A percentile compares a stretch with the other conserved stretches of the same genome.
phyloP scores from a whole-genome alignment of 768 basidiomycete genomes.

The Mycena maculata region DNA sequence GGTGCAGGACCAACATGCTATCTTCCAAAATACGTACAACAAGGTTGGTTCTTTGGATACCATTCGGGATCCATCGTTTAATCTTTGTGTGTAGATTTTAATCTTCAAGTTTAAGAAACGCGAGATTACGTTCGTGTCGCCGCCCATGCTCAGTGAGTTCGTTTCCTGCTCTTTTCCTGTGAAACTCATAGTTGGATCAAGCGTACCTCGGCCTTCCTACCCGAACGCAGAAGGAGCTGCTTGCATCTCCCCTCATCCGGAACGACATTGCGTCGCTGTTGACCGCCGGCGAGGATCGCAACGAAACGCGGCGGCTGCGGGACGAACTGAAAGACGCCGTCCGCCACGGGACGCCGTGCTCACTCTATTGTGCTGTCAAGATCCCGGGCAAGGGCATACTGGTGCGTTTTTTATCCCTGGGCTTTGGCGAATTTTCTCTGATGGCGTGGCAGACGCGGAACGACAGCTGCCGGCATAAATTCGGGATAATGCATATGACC shows the following conservation, averaged over 20 bases:
- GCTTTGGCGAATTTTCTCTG: neutral
- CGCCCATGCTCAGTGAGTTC: conserved; percentile 30
- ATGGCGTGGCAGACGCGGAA: conserved; percentile 10
- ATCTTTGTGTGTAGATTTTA: conserved; percentile 10
- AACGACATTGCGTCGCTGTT: conserved; percentile 24
- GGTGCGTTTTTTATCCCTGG: conserved; percentile 6
- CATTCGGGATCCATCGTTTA: neutral
- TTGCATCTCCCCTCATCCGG: conserved; percentile 28
- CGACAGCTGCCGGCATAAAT: conserved; percentile 20
- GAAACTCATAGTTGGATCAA: neutral
- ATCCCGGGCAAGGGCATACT: conserved; percentile 23
- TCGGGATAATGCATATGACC: conserved; percentile 36
- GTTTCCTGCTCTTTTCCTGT: neutral
- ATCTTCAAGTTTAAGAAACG: conserved; percentile 34
- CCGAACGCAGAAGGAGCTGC: conserved; percentile 25
- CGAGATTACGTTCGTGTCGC: conserved; percentile 35
- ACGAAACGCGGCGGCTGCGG: conserved; percentile 26
- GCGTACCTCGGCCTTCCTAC: conserved; percentile 32
- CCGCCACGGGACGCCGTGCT: conserved; percentile 23
- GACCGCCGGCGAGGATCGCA: conserved; percentile 26
- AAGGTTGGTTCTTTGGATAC: conserved; percentile 1
- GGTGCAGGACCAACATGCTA: conserved; percentile 27
- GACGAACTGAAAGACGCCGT: conserved; percentile 29
- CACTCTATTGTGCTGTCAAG: conserved; percentile 29
- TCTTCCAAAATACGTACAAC: conserved; percentile 34